Conservation (phyloP, 2,329 filamentous ascomycete genomes). For the Exserohilum rostratum region DNA sequence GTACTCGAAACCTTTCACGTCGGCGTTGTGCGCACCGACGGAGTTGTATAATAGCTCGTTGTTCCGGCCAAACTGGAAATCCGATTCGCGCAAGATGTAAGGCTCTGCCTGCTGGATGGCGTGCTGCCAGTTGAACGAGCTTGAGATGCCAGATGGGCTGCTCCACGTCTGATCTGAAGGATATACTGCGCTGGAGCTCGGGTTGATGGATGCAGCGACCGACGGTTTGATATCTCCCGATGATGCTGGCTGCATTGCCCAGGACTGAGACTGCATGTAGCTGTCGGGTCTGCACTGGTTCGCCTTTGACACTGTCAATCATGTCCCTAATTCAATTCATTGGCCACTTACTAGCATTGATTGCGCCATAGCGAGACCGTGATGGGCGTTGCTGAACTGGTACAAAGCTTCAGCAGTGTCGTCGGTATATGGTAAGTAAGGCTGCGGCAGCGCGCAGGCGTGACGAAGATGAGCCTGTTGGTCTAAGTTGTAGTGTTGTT, state of each 20-base stretch:
- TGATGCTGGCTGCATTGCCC: constrained; percentile 12
- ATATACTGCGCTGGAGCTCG: not conserved
- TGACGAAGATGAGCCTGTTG: constrained; percentile 6
- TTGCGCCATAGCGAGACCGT: constrained; percentile 21
- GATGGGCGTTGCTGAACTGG: not conserved
- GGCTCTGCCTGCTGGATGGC: constrained; percentile 10
- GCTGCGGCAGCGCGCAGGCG: constrained; percentile 3
- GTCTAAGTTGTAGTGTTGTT: constrained; percentile 3
- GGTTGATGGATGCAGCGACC: not conserved
- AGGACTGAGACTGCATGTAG: constrained; percentile 8
- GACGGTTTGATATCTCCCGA: constrained; percentile 2
- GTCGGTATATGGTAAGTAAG: constrained; percentile 4
- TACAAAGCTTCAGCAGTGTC: not conserved
- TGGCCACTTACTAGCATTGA: constrained; percentile 20
- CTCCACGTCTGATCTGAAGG: constrained; percentile 7
- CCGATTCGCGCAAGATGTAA: constrained; percentile 10
- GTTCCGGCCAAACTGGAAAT: constrained; percentile 11
- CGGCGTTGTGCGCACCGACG: constrained; percentile 1
- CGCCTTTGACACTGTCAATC: constrained; percentile 15
- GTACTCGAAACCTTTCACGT: constrained; percentile 12
- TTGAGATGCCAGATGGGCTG: not conserved
- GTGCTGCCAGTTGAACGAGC: constrained; percentile 7
- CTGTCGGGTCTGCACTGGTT: constrained; percentile 13
- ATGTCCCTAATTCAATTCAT: not conserved
- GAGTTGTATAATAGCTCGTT: constrained; percentile 15